Evolutionary conservation across 345 rosid genomes (phyloP), one percentile per base, ranked within the genome.

Genomic region (Laguncularia racemosa): DNA sequence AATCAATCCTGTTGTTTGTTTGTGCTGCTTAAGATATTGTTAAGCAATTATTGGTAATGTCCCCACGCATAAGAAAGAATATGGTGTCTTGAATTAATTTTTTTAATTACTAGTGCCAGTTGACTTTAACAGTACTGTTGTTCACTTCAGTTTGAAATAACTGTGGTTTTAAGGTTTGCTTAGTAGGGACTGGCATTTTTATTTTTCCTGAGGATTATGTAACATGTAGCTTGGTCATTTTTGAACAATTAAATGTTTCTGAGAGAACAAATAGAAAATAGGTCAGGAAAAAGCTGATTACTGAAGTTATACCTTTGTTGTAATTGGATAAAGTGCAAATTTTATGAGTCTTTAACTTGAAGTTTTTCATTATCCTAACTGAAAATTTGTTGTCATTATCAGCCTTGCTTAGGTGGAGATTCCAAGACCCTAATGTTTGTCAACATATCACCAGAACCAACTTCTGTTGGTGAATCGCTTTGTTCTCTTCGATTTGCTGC

Each of bases 371-470:
- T 13, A 26, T 50, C 46, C 46, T 26, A 48, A 59, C 53, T 8
- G 21, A 17, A 20, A 40, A 13, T 38, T 43, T 38, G 44, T 71
- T 62, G 49, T 50, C 8, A 48, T 64, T 56, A 68, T 16, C 88
- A 92, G 98, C 96, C 98, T 21, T 92, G 96, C 65, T 72, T 92
- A 52, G 96, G 98, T 0, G 98, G 98, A n/a, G 98, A 92, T 50
- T 84, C 98, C 0, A 92, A 92, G 72, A 84, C 96, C 0, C 67
- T 92, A 59, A 92, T 89, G 98, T 83, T 92, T 57, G 98, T 89
- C 59, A 92, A 92, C 67, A 73, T 92, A 44, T 88, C 98, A 0
- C 98, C 98, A 0, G 96, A 89, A 13, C 68, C 80, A 13, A 54
- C 93, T 55, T 92, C 96, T 2, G 81, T 68, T 14, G 84, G 93